These are phyloP conservation scores for Pyrus communis DNA, from an alignment of 306 rosid genomes.

Conservation along the genomic window DNA sequence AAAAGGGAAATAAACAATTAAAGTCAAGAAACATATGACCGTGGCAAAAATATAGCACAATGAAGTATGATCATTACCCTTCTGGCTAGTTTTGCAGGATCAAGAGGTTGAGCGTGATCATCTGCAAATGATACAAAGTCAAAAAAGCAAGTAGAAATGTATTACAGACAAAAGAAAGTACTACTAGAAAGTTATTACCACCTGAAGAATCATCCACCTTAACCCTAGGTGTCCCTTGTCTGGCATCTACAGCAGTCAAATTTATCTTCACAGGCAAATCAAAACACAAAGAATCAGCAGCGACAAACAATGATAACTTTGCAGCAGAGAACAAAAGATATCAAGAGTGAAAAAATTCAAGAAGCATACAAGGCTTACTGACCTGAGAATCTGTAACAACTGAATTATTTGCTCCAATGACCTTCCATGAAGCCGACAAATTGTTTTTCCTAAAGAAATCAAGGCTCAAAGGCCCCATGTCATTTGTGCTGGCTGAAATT, in stretches of 20 bases:
- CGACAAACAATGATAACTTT: not conserved
- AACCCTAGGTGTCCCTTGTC: constrained; percentile 33
- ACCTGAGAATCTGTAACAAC: constrained; percentile 46
- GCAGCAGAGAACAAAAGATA: constrained; percentile 4
- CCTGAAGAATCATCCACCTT: constrained; percentile 41
- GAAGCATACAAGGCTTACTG: constrained; percentile 30
- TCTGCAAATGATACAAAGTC: constrained; percentile 32
- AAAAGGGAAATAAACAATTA: not conserved
- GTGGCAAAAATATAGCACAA: constrained; percentile 7
- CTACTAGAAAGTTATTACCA: constrained; percentile 15
- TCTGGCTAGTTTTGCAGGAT: constrained; percentile 38
- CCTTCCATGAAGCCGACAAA: constrained; percentile 73
- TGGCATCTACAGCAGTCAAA: constrained; percentile 29
- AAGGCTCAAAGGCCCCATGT: constrained; percentile 78
- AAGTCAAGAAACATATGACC: not conserved
- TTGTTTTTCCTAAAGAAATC: constrained; percentile 67
- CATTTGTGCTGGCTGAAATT: constrained; percentile 63
- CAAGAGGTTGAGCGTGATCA: constrained; percentile 25
- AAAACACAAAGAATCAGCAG: not conserved
- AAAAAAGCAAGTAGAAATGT: not conserved
- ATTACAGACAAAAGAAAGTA: not conserved
- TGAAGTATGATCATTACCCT: constrained; percentile 51
- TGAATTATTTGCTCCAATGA: constrained; percentile 38
- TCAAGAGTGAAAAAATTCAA: not conserved
- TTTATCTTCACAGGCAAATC: constrained; percentile 15